Percentiles rank a stretch among this genome's conserved stretches.
phyloP scores from a whole-genome alignment of 1,284 basidiomycete species.

The Coniferiporia sulphurascens region DNA sequence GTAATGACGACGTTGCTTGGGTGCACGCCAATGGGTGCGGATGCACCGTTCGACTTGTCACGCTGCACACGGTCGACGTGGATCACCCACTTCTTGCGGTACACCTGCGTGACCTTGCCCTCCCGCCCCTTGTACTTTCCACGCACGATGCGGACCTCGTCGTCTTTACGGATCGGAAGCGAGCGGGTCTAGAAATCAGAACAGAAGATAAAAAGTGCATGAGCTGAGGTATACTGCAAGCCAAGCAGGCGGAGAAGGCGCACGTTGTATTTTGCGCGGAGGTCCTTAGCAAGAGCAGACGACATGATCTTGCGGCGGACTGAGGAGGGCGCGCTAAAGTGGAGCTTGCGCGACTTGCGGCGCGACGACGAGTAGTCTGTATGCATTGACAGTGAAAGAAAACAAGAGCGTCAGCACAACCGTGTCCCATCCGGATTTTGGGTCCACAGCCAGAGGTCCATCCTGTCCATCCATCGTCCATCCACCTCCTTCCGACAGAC shows the following conservation, averaged over 20 bases:
- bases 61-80: constrained; percentile 97
- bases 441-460: not conserved
- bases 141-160: constrained; percentile 95
- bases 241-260: constrained; percentile 30
- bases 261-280: constrained; percentile 90
- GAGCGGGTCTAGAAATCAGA: constrained; percentile 66
- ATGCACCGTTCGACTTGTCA: constrained; percentile 97
- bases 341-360: constrained; percentile 96
- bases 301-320: constrained; percentile 98
- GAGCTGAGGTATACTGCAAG: not conserved
- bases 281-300: constrained; percentile 92
- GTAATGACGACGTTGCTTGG: constrained; percentile 97
- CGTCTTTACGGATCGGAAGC: constrained; percentile 95
- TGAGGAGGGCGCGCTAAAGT: constrained; percentile 91
- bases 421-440: constrained; percentile 19
- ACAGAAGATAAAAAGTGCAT: constrained; percentile 15
- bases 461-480: constrained; percentile 4
- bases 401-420: constrained; percentile 20
- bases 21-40: constrained; percentile 91
- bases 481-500: not conserved
- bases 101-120: constrained; percentile 96
- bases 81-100: constrained; percentile 99
- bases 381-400: not conserved
- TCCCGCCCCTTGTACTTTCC: constrained; percentile 98
- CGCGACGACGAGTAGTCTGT: constrained; percentile 54